Percentiles rank a stretch among this genome's conserved stretches.
Evolutionary conservation across 139 green algal genomes (phyloP).

Genomic region (Asterochloris sp.): DNA sequence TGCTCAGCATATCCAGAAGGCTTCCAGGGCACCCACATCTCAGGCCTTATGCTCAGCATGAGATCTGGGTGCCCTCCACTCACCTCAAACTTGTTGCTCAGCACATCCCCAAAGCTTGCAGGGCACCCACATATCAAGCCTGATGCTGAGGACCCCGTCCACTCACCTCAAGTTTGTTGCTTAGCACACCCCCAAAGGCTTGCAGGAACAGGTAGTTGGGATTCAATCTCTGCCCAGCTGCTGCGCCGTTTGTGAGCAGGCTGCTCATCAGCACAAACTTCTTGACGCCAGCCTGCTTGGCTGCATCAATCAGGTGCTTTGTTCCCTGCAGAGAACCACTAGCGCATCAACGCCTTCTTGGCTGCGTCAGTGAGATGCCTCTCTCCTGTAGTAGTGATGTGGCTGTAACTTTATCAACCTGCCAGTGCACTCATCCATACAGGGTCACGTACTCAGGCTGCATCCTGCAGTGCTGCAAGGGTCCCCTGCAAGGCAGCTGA

Average conservation of each 20-base stretch:
- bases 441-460: too few relatives aligned
- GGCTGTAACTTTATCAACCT: background rate
- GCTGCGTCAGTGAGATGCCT: background rate
- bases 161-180: slow-evolving; percentile 36
- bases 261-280: slow-evolving; percentile 56
- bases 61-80: background rate
- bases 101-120: slow-evolving; percentile 57
- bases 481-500: too few relatives aligned
- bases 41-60: background rate
- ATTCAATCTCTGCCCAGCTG: slow-evolving; percentile 47
- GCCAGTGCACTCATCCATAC: background rate
- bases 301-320: slow-evolving; percentile 57
- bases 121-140: background rate
- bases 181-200: slow-evolving; percentile 47
- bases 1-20: background rate
- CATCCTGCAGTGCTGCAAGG: too few relatives aligned
- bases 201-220: slow-evolving; percentile 68
- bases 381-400: background rate
- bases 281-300: slow-evolving; percentile 29
- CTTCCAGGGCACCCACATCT: background rate
- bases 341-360: too few relatives aligned
- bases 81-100: background rate
- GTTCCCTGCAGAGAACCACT: slow-evolving; percentile 38
- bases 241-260: slow-evolving; percentile 57
- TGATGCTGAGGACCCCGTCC: background rate